Evolutionary conservation across 2,329 filamentous ascomycete species (phyloP).

Genomic region (Phialocephala sp.): DNA sequence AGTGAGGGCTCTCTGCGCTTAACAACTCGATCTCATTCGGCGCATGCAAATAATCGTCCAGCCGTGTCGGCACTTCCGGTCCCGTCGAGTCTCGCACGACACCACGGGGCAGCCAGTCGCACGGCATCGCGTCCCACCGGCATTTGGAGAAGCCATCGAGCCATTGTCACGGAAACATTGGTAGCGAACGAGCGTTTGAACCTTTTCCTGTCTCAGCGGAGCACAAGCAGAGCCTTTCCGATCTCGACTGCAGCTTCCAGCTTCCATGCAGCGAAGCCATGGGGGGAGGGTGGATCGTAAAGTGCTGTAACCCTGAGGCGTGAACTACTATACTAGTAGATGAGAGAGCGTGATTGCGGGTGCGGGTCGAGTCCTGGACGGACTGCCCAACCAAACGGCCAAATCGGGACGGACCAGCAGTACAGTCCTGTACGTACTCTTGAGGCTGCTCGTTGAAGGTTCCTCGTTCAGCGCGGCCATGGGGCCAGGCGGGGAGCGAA

Average conservation of each 20-base stretch:
- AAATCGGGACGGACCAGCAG: neutral
- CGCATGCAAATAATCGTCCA: neutral
- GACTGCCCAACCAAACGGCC: neutral
- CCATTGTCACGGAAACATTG: neutral
- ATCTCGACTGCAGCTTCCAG: constrained; percentile 7
- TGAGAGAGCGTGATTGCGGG: neutral
- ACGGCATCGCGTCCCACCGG: neutral
- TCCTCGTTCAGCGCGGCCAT: neutral
- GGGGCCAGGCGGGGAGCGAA: neutral
- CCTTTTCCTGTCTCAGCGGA: constrained; percentile 5
- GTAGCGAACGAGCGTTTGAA: constrained; percentile 6
- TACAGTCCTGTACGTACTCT: neutral
- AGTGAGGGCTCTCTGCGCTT: constrained; percentile 8
- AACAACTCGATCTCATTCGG: constrained; percentile 4
- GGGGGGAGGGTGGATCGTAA: constrained; percentile 2
- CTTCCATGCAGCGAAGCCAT: constrained; percentile 10
- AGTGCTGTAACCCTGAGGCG: constrained; percentile 2
- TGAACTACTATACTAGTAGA: too few species aligned
- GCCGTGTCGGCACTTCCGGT: constrained; percentile 7
- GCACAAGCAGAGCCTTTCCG: neutral
- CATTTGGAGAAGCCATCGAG: neutral
- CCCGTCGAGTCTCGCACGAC: neutral
- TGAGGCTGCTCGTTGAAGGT: neutral
- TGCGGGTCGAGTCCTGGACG: neutral
- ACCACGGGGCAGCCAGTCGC: neutral